These are phyloP conservation scores for Heimioporus sp. DNA, from an alignment of 768 basidiomycete genomes.

Conservation along the genomic window DNA sequence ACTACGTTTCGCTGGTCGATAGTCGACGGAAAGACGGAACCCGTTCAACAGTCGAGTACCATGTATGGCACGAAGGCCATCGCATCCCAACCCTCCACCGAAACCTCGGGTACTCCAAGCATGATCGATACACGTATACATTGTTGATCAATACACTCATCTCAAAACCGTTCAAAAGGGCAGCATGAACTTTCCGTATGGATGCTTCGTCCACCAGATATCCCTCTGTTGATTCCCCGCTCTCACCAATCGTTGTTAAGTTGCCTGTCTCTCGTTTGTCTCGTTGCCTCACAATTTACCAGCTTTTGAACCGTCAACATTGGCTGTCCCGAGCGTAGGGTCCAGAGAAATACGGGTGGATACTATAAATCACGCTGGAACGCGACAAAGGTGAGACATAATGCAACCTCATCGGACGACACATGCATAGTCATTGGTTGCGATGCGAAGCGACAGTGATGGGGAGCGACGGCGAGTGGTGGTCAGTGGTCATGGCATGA, in stretches of 20 bases:
- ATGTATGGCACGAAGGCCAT: too few relatives aligned
- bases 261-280: constrained; percentile 64
- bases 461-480: too few relatives aligned
- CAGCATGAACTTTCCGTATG: constrained; percentile 86
- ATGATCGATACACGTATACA: constrained; percentile 84
- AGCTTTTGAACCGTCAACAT: constrained; percentile 41
- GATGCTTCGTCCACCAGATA: constrained; percentile 73
- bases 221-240: constrained; percentile 97
- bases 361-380: constrained; percentile 90
- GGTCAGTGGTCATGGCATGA: too few relatives aligned
- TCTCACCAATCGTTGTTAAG: constrained; percentile 79
- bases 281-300: constrained; percentile 29
- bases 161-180: background rate
- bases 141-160: constrained; percentile 34
- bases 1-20: too few relatives aligned
- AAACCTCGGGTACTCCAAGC: constrained; percentile 83
- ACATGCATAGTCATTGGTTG: too few relatives aligned
- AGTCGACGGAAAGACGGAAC: too few relatives aligned
- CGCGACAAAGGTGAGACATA: constrained; percentile 89
- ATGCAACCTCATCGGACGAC: constrained; percentile 74
- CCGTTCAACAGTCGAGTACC: too few relatives aligned
- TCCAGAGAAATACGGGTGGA: constrained; percentile 91
- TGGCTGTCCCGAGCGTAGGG: too few relatives aligned
- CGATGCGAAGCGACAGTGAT: too few relatives aligned
- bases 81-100: constrained; percentile 80